Base-by-base conservation (phyloP, 495 filamentous ascomycete species). In the Pseudoneurospora amorphoporcata region DNA sequence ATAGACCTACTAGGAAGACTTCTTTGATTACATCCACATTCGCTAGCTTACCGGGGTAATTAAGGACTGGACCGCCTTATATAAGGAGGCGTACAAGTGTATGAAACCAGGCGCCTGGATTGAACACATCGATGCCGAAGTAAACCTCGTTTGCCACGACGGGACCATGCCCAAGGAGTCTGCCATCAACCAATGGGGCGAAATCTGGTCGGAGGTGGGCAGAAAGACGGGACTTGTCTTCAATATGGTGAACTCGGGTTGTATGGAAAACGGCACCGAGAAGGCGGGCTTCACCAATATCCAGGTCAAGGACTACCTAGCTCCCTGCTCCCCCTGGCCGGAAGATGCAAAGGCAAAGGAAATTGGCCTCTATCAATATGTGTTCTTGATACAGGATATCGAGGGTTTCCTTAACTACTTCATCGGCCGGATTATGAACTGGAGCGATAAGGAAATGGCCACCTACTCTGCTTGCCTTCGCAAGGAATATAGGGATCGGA, bases 221-320 rank as follows among this genome's bases (percentile, higher is more conserved):
- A 38, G 8, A 32, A 69, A 37, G 37, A 69, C 68, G 5, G 70
- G 70, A 0, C 37, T 41, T 14, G 39, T 19, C 1, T 14, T 72
- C 0, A 23, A 58, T 9, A 65, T 72, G 17, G 58, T 23, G 3
- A 53, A 72, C 8, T 39, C 37, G 7, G 70, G 65, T 2, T n/a
- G 10, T 4, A 68, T 69, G 38, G 47, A 68, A 0, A 0, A 41
- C 8, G 39, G 43, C 0, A 0, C 69, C 14, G 19, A 32, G 39
- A 77, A 78, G 7, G 84, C 90, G 1, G 84, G 92, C 69, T 87
- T 85, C 68, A 83, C 84, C 0, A 88, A 92, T 78, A 89, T 82
- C 9, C 69, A 72, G 9, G 71, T 75, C 6, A 72, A 43, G 10
- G 74, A 75, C 32, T 71, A 77, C 19, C 23, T 39, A 69, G 41